A percentile compares a stretch with the other conserved stretches of the same genome.
phyloP scores from a whole-genome alignment of 2,329 filamentous ascomycete species.

The Trichocomaceae sp. region DNA sequence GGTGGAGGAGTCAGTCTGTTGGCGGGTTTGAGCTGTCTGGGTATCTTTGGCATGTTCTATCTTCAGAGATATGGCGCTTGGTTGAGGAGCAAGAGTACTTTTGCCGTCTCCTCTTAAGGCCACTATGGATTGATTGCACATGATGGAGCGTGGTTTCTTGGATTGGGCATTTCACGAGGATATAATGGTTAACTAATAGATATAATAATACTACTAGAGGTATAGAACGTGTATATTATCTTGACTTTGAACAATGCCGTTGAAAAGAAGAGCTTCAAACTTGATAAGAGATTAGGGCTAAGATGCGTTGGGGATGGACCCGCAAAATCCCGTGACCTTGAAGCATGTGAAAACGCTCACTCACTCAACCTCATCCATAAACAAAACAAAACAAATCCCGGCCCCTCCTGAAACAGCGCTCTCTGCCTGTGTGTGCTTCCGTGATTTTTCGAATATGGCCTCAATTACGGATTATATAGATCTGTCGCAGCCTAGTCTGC shows the following conservation, averaged over 20 bases:
- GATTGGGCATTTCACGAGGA: not conserved
- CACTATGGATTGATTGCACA: not conserved
- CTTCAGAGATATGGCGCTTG: not conserved
- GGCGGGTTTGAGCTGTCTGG: slow-evolving; percentile 32
- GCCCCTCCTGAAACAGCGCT: not conserved
- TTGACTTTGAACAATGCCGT: not conserved
- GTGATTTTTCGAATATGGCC: slow-evolving; percentile 25
- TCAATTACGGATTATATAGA: slow-evolving; percentile 47
- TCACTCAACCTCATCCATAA: not conserved
- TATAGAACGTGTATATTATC: not conserved
- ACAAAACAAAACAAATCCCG: not conserved
- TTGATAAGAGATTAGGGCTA: not conserved
- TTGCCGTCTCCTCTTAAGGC: not conserved
- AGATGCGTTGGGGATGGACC: not conserved
- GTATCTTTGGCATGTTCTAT: slow-evolving; percentile 15
- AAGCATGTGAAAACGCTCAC: not conserved
- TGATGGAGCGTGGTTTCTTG: not conserved
- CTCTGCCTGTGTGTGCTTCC: not conserved
- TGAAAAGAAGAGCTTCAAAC: too few species aligned
- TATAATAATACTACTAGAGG: not conserved
- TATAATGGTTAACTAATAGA: not conserved
- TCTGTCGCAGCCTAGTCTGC: slow-evolving; percentile 59
- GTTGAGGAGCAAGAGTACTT: not conserved
- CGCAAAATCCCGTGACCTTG: not conserved
- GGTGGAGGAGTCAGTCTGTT: slow-evolving; percentile 27